Evolutionary conservation across 2,329 filamentous ascomycete genomes (phyloP).

Genomic region (Epicoccum sorghinum): DNA sequence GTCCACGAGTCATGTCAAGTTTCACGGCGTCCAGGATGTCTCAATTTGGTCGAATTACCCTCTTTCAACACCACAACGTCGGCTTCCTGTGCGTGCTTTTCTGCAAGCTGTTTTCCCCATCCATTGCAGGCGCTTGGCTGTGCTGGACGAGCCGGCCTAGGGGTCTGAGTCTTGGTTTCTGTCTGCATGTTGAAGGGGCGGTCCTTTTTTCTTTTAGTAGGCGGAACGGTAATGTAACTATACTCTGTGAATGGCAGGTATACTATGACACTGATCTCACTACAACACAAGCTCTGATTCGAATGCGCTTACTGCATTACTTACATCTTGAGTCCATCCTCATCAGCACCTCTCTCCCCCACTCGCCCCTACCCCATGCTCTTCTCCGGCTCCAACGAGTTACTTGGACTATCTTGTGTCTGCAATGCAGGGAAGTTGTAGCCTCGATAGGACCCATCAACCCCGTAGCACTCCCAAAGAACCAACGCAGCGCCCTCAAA

Average conservation of each 20-base stretch:
- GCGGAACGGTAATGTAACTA: slow-evolving; percentile 37
- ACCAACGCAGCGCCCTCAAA: too few species aligned
- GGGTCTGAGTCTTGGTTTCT: slow-evolving; percentile 39
- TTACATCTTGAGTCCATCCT: too few species aligned
- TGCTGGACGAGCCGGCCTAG: slow-evolving; percentile 28
- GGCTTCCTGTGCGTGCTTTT: slow-evolving; percentile 37
- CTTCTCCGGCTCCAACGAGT: too few species aligned
- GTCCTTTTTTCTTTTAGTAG: slow-evolving; percentile 25
- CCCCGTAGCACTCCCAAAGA: too few species aligned
- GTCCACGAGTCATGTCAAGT: slow-evolving; percentile 43
- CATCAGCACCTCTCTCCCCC: too few species aligned
- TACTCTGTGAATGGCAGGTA: slow-evolving; percentile 11
- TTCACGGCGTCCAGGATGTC: slow-evolving; percentile 45
- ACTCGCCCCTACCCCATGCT: too few species aligned
- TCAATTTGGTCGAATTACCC: slow-evolving; percentile 28
- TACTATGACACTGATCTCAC: too few species aligned
- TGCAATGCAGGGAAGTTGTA: too few species aligned
- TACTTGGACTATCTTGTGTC: too few species aligned
- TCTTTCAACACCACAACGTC: slow-evolving; percentile 30
- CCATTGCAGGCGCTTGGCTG: slow-evolving; percentile 32
- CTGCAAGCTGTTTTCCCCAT: not conserved
- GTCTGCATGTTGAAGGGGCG: slow-evolving; percentile 38
- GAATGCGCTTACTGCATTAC: too few species aligned
- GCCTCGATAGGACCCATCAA: too few species aligned
- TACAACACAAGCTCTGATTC: too few species aligned